Percentiles rank a stretch among this genome's conserved stretches.
These are phyloP conservation scores for Penicillium sp. DNA, from an alignment of 2,329 filamentous ascomycete species.

Conservation along the genomic window DNA sequence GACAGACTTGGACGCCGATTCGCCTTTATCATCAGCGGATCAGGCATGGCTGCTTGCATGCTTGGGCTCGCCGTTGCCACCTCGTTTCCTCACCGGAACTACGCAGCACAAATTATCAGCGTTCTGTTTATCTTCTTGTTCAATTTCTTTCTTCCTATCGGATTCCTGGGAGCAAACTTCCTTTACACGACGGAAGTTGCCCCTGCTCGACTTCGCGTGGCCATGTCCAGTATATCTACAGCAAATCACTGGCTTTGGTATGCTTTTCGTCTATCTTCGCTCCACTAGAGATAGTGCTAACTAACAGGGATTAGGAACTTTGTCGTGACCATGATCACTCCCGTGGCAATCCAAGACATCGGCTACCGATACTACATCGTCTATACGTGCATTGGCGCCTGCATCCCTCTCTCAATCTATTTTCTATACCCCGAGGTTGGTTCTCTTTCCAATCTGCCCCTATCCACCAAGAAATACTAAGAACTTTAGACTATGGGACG, in stretches of 20 bases:
- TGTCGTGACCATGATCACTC: slow-evolving; percentile 14
- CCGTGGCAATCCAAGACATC: slow-evolving; percentile 8
- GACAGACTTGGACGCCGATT: slow-evolving; percentile 19
- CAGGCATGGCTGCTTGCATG: slow-evolving; percentile 20
- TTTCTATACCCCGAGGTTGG: slow-evolving; percentile 23
- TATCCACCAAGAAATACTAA: not conserved
- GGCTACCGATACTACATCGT: slow-evolving; percentile 17
- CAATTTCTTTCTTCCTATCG: slow-evolving; percentile 15
- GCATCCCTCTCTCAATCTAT: slow-evolving; percentile 17
- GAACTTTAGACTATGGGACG: slow-evolving; percentile 3
- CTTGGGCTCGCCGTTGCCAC: slow-evolving; percentile 16
- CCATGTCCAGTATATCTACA: slow-evolving; percentile 6
- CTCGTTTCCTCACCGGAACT: slow-evolving; percentile 6
- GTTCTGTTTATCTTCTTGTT: slow-evolving; percentile 14
- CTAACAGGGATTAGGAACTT: slow-evolving; percentile 10
- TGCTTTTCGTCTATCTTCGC: not conserved
- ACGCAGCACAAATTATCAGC: slow-evolving; percentile 5
- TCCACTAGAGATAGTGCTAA: too few relatives aligned
- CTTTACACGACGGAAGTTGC: slow-evolving; percentile 18
- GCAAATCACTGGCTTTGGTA: slow-evolving; percentile 19
- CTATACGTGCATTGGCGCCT: slow-evolving; percentile 20
- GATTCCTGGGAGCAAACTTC: slow-evolving; percentile 11
- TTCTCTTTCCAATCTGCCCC: not conserved
- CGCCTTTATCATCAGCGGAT: slow-evolving; percentile 15
- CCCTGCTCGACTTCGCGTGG: not conserved